Conservation (phyloP, 345 rosid genomes). For the Citrus inodora region DNA sequence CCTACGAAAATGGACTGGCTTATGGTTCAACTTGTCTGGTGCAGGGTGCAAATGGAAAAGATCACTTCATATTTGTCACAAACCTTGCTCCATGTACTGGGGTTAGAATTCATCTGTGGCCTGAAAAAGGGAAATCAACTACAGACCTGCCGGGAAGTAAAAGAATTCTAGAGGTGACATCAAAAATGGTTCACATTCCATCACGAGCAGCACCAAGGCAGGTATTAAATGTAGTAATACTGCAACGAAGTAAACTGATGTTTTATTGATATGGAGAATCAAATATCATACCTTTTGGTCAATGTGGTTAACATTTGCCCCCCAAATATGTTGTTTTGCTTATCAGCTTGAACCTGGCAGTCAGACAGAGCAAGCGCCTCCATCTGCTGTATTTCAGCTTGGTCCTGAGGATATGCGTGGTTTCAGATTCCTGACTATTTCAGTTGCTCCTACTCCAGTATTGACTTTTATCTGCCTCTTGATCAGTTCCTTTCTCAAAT, state of each 20-base stretch:
- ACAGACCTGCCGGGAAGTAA: conserved; percentile 49
- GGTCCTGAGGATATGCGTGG: conserved; percentile 78
- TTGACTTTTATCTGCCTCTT: conserved; percentile 4
- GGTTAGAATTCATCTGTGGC: conserved; percentile 93
- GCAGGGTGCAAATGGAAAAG: conserved; percentile 80
- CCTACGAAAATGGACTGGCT: conserved; percentile 8
- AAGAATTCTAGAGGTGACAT: conserved; percentile 77
- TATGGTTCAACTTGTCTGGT: conserved; percentile 21
- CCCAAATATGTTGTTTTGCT: conserved; percentile 17
- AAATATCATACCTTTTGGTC: neutral
- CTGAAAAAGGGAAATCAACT: conserved; percentile 61
- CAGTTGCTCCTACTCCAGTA: conserved; percentile 97
- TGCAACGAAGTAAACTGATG: neutral
- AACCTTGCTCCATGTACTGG: conserved; percentile 96
- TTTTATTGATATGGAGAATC: neutral
- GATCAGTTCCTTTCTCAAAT: conserved; percentile 11
- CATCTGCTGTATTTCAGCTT: conserved; percentile 76
- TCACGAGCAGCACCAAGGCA: conserved; percentile 93
- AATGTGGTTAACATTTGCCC: conserved; percentile 11
- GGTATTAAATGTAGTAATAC: conserved; percentile 39
- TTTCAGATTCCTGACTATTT: conserved; percentile 88
- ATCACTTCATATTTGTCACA: conserved; percentile 87
- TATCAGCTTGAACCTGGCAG: conserved; percentile 93
- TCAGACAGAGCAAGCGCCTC: conserved; percentile 99
- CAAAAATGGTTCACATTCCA: conserved; percentile 94